Percentiles rank a stretch among this genome's conserved stretches.
phyloP scores from a whole-genome alignment of 176 grass and related monocot species.

The Aegilops sharonensis region DNA sequence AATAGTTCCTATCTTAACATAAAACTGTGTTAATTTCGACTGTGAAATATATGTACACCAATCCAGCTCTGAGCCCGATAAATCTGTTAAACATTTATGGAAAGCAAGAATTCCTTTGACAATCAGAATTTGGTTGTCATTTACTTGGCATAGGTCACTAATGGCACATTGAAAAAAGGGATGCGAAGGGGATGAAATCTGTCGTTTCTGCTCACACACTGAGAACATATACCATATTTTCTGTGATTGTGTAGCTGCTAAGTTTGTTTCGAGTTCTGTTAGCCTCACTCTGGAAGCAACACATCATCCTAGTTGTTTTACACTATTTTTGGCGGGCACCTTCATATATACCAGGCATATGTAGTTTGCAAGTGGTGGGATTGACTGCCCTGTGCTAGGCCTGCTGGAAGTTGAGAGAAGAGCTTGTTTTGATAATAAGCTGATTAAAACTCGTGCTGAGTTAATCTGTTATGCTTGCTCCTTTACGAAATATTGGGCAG shows the following conservation, averaged over 20 bases:
- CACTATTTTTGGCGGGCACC: not conserved
- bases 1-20: conserved; percentile 1
- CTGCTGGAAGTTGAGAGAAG: not conserved
- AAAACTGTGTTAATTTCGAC: not conserved
- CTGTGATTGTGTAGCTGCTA: not conserved
- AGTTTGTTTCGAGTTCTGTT: not conserved
- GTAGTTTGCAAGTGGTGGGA: not conserved
- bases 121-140: not conserved
- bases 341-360: not conserved
- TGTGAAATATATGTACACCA: not conserved
- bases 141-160: not conserved
- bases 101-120: not conserved
- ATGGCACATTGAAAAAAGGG: not conserved
- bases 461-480: not conserved
- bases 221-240: not conserved
- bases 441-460: not conserved
- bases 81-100: not conserved
- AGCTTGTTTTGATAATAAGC: not conserved
- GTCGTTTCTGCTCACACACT: not conserved
- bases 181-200: not conserved
- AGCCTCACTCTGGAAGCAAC: not conserved
- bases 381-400: not conserved
- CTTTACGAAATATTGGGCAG: not conserved
- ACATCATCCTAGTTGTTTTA: not conserved
- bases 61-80: not conserved